phyloP scores from a whole-genome alignment of 1,284 basidiomycete species.

The Laetiporus sulphureus region DNA sequence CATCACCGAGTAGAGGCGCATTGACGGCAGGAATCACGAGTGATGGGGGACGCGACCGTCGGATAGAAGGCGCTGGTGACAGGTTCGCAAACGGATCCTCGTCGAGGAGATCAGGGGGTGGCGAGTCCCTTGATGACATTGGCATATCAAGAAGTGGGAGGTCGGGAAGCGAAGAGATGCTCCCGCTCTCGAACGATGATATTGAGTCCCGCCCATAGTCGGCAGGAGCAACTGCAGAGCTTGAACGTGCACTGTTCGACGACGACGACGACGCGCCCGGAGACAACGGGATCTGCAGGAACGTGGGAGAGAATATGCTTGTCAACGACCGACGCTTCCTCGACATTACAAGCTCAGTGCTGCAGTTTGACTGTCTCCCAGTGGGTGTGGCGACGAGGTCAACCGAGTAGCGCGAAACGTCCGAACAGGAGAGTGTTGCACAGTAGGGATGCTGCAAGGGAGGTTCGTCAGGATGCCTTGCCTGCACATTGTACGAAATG shows the following conservation, averaged over 20 bases:
- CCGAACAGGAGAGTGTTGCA: background rate
- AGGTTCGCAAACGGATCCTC: conserved; percentile 67
- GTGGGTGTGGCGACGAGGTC: background rate
- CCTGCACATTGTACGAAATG: background rate
- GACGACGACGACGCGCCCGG: conserved; percentile 13
- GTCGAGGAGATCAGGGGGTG: conserved; percentile 45
- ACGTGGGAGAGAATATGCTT: conserved; percentile 38
- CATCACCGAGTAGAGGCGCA: conserved; percentile 7
- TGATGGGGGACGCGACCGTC: conserved; percentile 12
- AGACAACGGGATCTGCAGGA: conserved; percentile 22
- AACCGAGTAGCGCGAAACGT: background rate
- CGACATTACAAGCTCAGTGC: conserved; percentile 17
- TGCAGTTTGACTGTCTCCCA: too few relatives aligned
- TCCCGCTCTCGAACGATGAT: conserved; percentile 12
- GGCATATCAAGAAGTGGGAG: conserved; percentile 11
- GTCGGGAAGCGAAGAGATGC: conserved; percentile 13
- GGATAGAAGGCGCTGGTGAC: conserved; percentile 23
- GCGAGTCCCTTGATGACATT: conserved; percentile 21
- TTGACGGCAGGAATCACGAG: conserved; percentile 18
- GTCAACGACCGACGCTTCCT: conserved; percentile 47
- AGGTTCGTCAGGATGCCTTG: background rate
- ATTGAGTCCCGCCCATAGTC: conserved; percentile 7
- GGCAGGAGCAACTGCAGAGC: conserved; percentile 14
- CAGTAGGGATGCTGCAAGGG: conserved; percentile 2
- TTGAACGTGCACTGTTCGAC: conserved; percentile 6